Percentiles rank a stretch among this genome's conserved stretches.
Evolutionary conservation across 2,329 filamentous ascomycete species (phyloP).

Genomic region (Penicillium sclerotiorum): DNA sequence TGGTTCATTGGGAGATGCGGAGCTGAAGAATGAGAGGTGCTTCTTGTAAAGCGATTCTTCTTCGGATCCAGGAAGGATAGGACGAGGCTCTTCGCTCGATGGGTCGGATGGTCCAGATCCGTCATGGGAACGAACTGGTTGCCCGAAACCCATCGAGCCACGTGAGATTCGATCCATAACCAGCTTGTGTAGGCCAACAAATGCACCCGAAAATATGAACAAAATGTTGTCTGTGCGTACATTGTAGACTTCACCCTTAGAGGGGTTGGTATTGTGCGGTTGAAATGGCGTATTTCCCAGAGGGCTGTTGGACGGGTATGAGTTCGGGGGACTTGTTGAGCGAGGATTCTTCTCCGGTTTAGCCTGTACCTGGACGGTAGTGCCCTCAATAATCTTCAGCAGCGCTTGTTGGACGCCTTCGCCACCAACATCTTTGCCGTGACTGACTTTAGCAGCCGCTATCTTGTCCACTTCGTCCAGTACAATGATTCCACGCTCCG

Average conservation of each 20-base stretch:
- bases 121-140: slow-evolving; percentile 65
- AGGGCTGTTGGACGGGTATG: slow-evolving; percentile 43
- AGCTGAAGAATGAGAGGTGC: slow-evolving; percentile 62
- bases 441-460: slow-evolving; percentile 80
- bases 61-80: slow-evolving; percentile 64
- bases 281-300: slow-evolving; percentile 36
- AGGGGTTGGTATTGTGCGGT: slow-evolving; percentile 30
- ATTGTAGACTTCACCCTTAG: slow-evolving; percentile 65
- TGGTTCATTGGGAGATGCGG: slow-evolving; percentile 54
- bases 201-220: slow-evolving; percentile 95
- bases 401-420: slow-evolving; percentile 96
- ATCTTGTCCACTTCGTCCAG: slow-evolving; percentile 98
- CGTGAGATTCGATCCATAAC: slow-evolving; percentile 85
- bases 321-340: slow-evolving; percentile 39
- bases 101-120: slow-evolving; percentile 25
- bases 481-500: slow-evolving; percentile 91
- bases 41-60: slow-evolving; percentile 62
- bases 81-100: slow-evolving; percentile 44
- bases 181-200: slow-evolving; percentile 86
- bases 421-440: slow-evolving; percentile 91
- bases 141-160: slow-evolving; percentile 87
- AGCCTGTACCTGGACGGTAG: slow-evolving; percentile 86
- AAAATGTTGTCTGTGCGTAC: slow-evolving; percentile 95
- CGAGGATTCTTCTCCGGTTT: slow-evolving; percentile 60
- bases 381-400: slow-evolving; percentile 93